Base-by-base conservation (phyloP, 1,284 basidiomycete species). In the Sphagnurus paluster region DNA sequence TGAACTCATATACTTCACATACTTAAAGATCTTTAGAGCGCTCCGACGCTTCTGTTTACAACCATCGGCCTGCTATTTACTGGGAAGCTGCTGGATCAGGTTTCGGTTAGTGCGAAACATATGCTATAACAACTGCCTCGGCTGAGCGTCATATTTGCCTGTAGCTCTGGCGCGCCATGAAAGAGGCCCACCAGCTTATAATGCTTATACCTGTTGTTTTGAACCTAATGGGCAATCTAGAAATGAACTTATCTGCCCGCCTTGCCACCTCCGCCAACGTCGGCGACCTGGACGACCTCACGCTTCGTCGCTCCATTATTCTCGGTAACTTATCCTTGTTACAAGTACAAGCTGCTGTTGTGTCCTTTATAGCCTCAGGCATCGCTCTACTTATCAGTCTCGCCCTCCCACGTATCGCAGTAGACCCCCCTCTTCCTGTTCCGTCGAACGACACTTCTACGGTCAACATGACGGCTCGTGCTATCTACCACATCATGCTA, bases 201-300 rank as follows among this genome's bases (percentile, higher is more conserved):
- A 95, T 98, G 74, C 90, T 98, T 48, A 87, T 98, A 6, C 95
- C 96, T 9, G 94, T 97, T 56, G 75, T 98, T 17, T 80, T 96
- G 56, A 99, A 98, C 60, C 82, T 99, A 52, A 98, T 98, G 63
- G 96, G 96, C 13, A 98, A 98, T 58, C 79, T 98, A 36, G 94
- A 96, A 68, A 95, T 96, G 90, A 95, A 94, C 55, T 80, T 90
- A 10, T 89, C 86, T 9, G 85, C 87, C 2, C 76, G 87, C n/a
- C 69, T 90, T 11, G 80, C 81, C 3, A 90, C 88, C 1, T 80
- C 84, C 3, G 84, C 81, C 25, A 92, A 97, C 58, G 85, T 95
- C 38, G 94, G 95, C 43, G 86, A 94, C 55, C 81, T 98, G 4
- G 93, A 98, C 63, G 78, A 84, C 16, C 80, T 83, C 0, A 61